Base-by-base conservation (phyloP, 495 filamentous ascomycete species). In the Copromyces sp. region DNA sequence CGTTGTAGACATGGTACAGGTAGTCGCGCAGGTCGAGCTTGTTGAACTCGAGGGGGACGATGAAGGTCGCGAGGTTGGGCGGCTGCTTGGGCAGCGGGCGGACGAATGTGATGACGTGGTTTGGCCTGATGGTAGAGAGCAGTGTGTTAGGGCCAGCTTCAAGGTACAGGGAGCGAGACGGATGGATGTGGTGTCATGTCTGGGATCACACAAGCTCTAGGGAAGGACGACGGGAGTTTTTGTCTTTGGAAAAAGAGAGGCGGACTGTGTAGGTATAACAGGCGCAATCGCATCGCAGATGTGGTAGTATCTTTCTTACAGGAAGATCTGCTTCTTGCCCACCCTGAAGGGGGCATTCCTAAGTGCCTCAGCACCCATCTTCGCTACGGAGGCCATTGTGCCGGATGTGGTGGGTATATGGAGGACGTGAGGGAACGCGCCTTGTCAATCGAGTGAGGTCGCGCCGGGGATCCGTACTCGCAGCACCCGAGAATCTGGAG, bases 21-120 rank as follows among this genome's bases (percentile, higher is more conserved):
- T 97, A 98, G 85, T 96, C 93, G 79, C 92, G 90, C 37, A 97
- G 81, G 81, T 97, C 94, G 75, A 97, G 89, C 83, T 98, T 97
- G 87, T 92, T 94, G 85, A 96, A 91, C 74, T 87, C 89, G 77
- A 97, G 87, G 17, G 94, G 94, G 59, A 97, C 94, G 77, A 87
- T 84, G 87, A 98, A 97, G 69, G 89, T 88, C 68, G 93, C 94
- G 76, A 90, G 92, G 81, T 88, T 91, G 38, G 94, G 87, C 37
- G 91, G 90, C 77, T 92, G 89, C 77, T 86, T 86, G 40, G 88
- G 86, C 39, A 88, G 92, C 24, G 81, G 81, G 72, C 90, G 90
- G 77, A 94, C 83, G 73, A 97, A 88, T 73, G 90, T 87, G 77
- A 97, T 81, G 65, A 86, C 87, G 82, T 94, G 92, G 78, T 90